Base-by-base conservation (phyloP, 1,284 basidiomycete species). In the Fomitopsis betulina region DNA sequence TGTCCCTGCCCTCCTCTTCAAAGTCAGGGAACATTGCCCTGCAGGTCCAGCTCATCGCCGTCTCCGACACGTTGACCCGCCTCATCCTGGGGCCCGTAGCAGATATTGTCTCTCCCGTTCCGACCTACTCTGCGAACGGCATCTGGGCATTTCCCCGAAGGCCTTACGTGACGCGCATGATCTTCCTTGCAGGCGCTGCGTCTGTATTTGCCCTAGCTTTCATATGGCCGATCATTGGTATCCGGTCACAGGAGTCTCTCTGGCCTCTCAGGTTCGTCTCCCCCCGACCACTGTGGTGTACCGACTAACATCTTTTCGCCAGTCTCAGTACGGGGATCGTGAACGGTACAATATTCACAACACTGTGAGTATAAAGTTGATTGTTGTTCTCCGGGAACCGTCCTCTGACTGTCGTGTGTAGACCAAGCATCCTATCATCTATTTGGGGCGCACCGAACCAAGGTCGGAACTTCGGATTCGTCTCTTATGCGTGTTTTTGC, bases 401-500 rank as follows among this genome's bases (percentile, higher is more conserved):
- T n/a, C 2, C 10, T 1, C 30, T 33, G 43, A 54, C 47, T 54
- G 32, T 45, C 58, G 38, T 27, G 56, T 54, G 15, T 59, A 88
- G 87, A 6, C 89, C 90, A 2, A 84, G 86, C 54, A 79, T 92
- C 35, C 72, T 89, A 3, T 83, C 85, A 6, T 78, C 85, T 2
- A 77, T 87, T 23, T 92, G 88, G 86, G 89, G 89, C 13, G 69
- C 79, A 30, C 67, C 76, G n/a, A 80, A 89, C 63, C 73, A 86
- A 1, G 89, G 84, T 12, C 81, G 89, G 58, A 92, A 91, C 70
- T 91, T 85, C 62, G 89, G 89, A 25, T 74, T 89, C 45, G 69
- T 89, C 58, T 83, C 85, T 43, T 89, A 89, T 62, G 83, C 88
- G 0, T 85, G 87, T 7, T 87, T 91, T 70, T 69, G 84, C 27